phyloP scores from a whole-genome alignment of 2,329 filamentous ascomycete genomes.

The Calonectria pseudoturangicola region DNA sequence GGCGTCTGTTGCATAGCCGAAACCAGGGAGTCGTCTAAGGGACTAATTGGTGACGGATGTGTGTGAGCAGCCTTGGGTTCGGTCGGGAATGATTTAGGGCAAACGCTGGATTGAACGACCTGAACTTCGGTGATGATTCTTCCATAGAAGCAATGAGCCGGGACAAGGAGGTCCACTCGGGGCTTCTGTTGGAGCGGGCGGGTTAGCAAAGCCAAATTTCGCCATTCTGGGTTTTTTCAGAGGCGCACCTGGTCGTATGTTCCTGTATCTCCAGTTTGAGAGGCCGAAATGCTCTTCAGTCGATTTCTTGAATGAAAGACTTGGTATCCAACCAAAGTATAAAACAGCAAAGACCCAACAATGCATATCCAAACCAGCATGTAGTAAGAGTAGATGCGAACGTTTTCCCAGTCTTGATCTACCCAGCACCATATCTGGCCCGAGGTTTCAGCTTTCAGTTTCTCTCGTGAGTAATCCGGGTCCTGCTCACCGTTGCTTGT shows the following conservation, averaged over 20 bases:
- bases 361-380: constrained; percentile 78
- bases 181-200: constrained; percentile 33
- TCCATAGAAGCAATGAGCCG: constrained; percentile 65
- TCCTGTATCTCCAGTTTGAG: constrained; percentile 55
- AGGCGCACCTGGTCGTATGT: constrained; percentile 59
- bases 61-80: constrained; percentile 52
- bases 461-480: background rate
- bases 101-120: constrained; percentile 60
- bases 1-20: constrained; percentile 45
- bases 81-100: constrained; percentile 47
- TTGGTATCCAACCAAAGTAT: constrained; percentile 74
- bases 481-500: constrained; percentile 71
- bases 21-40: constrained; percentile 48
- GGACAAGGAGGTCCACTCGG: constrained; percentile 51
- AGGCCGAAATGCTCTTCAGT: constrained; percentile 70
- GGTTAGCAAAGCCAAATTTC: constrained; percentile 22
- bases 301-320: constrained; percentile 76
- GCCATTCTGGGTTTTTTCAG: background rate
- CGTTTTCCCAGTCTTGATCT: constrained; percentile 69
- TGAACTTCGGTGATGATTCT: constrained; percentile 73
- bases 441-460: background rate
- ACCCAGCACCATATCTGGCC: constrained; percentile 79
- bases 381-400: constrained; percentile 78
- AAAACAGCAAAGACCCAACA: constrained; percentile 71
- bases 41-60: constrained; percentile 45